Evolutionary conservation across 805 yeast genomes (phyloP), one percentile per base, ranked within the genome.

Genomic region (Komagataella phaffii): DNA sequence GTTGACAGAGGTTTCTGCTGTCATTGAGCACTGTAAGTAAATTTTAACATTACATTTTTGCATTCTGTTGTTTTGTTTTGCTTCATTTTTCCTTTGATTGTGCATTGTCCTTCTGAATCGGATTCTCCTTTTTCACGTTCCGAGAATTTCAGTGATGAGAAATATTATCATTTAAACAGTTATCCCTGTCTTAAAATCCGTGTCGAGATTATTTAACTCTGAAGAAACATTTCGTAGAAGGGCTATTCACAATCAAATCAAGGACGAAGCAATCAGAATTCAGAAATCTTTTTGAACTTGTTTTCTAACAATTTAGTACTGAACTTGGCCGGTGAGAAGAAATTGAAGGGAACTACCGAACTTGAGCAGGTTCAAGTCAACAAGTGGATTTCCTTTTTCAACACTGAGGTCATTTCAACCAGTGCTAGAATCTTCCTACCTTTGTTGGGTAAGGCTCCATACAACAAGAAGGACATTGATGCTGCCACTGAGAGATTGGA

Each of bases 321-420:
- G 46, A 44, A 44, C 46, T 19, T 19, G 23, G 46, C 46, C 58
- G 87, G 77, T 53, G 85, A 87, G 60, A 90, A 85, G 74, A 50
- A 50, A 24, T 53, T 53, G 51, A 43, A 48, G 36, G 21, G 47
- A 23, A 30, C 73, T 65, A 62, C 64, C 58, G 54, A 61, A 50
- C 57, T 30, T 30, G 40, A 85, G 61, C 74, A 79, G 63, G 88
- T 86, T 54, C 68, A 68, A 60, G 73, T 88, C 61, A 66, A 89
- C 59, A 80, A 74, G 70, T 89, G 95, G 95, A 61, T 82, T 66
- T 86, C 96, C 2, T 71, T 86, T 59, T 73, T 81, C 66, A 87
- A 84, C 75, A 61, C 77, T 59, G 96, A 90, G 60, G 59, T 85
- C 53, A 64, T 83, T 57, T 60, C 71, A 48, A 60, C 68, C 53